Conservation (phyloP, 1,284 basidiomycete species). For the Cryptococcus hybrid region DNA sequence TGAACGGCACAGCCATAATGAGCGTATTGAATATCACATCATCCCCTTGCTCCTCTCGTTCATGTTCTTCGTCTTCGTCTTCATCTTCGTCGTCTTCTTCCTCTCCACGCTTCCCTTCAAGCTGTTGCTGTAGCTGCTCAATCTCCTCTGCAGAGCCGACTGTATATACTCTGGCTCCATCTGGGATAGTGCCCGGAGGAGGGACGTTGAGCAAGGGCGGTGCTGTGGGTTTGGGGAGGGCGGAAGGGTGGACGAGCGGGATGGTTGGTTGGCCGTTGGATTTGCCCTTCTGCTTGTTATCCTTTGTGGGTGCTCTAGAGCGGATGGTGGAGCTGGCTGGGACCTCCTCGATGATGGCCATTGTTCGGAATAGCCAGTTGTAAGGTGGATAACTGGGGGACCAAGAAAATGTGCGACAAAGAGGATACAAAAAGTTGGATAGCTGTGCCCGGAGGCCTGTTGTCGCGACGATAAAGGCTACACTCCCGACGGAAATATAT, state of each 20-base stretch:
- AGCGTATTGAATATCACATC: slow-evolving; percentile 48
- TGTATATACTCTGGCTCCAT: background rate
- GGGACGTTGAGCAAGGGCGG: background rate
- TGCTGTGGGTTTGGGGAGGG: background rate
- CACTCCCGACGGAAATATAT: too few species aligned
- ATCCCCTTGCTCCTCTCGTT: slow-evolving; percentile 16
- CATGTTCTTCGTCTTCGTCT: slow-evolving; percentile 14
- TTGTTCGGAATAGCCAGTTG: background rate
- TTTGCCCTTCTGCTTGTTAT: too few species aligned
- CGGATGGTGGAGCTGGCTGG: background rate
- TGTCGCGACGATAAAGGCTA: too few species aligned
- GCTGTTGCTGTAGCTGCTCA: background rate
- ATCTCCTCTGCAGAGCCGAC: slow-evolving; percentile 3
- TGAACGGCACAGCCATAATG: slow-evolving; percentile 45
- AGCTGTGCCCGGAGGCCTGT: background rate
- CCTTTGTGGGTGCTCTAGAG: too few species aligned
- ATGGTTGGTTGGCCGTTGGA: background rate
- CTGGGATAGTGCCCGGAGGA: background rate
- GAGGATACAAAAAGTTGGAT: background rate
- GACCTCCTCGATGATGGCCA: slow-evolving; percentile 1
- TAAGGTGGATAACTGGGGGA: too few species aligned
- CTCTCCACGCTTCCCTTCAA: background rate
- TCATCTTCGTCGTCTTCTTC: slow-evolving; percentile 1
- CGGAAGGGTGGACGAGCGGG: slow-evolving; percentile 8
- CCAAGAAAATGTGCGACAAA: background rate